Base-by-base conservation (phyloP, 2,329 filamentous ascomycete genomes). In the Cordyceps fumosorosea region DNA sequence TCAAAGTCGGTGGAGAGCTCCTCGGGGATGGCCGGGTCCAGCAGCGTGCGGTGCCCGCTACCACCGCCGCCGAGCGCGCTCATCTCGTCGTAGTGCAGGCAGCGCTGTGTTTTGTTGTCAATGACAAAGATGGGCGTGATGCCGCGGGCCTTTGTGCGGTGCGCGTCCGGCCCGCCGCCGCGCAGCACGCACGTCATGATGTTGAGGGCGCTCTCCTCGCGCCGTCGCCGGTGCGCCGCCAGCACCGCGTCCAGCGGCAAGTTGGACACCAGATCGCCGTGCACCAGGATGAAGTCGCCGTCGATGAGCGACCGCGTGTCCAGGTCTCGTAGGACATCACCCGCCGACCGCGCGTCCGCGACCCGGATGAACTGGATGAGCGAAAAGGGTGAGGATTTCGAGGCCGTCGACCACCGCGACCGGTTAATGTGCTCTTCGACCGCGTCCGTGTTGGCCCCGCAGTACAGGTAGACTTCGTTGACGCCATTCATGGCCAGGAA, bases 101-200 rank as follows among this genome's bases (percentile, higher is more conserved):
- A 96, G 62, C 93, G 82, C 67, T 91, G 85, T 59, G 88, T 90
- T 44, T 82, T 84, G 1, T 89, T 86, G 69, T 98, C 93, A 64
- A 97, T 82, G 22, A 96, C 87, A 70, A 98, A 99, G 3, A 95
- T 83, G 0, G 93, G 91, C 5, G 87, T 89, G 66, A 90, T 84
- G 32, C 85, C 87, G 62, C 40, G 16, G 1, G 86, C 82, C 74
- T 93, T 93, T 32, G 91, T 92, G 60, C 90, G 82, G 75, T 96
- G 91, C 54, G 80, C 80, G 10, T 75, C 75, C 7, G 82, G 77
- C 52, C 90, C 91, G 10, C 88, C 90, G 72, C 93, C 89, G 52
- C 91, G 84, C 63, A 98, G 78, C 14, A 99, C 85, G 82, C 97
- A 89, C 3, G 95, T 99, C 95, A 99, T 98, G 75, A 97, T 96